Conservation (phyloP, 805 yeast genomes). For the Candida morakotiae region DNA sequence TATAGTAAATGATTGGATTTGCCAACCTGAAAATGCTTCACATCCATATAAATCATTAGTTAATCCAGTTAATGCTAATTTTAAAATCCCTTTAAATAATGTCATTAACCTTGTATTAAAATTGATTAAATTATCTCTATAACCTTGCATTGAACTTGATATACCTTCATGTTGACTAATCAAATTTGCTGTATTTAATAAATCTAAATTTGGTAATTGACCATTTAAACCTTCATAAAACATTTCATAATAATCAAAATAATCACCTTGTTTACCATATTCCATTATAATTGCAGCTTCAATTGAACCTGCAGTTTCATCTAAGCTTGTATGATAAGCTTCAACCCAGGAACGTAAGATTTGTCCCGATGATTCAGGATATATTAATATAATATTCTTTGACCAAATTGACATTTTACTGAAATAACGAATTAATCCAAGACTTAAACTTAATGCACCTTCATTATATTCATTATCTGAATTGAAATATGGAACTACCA, state of each 20-base stretch:
- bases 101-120: conserved; percentile 57
- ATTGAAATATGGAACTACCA: conserved; percentile 84
- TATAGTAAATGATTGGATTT: conserved; percentile 84
- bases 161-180: conserved; percentile 75
- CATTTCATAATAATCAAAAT: conserved; percentile 70
- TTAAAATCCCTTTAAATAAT: conserved; percentile 60
- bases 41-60: conserved; percentile 56
- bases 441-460: conserved; percentile 74
- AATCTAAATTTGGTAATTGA: conserved; percentile 89
- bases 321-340: conserved; percentile 83
- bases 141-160: conserved; percentile 60
- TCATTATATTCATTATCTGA: conserved; percentile 60
- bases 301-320: conserved; percentile 87
- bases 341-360: conserved; percentile 87
- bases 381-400: conserved; percentile 82
- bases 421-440: conserved; percentile 76
- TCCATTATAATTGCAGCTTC: conserved; percentile 89
- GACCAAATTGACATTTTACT: conserved; percentile 91
- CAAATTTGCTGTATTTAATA: conserved; percentile 75
- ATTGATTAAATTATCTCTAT: conserved; percentile 27
- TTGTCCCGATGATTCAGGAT: conserved; percentile 66
- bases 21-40: conserved; percentile 94
- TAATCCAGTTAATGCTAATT: conserved; percentile 69
- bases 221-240: conserved; percentile 90
- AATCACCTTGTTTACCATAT: conserved; percentile 62